Evolutionary conservation across 1,284 basidiomycete species (phyloP).

Genomic region (Cystobasidiaceae sp.): DNA sequence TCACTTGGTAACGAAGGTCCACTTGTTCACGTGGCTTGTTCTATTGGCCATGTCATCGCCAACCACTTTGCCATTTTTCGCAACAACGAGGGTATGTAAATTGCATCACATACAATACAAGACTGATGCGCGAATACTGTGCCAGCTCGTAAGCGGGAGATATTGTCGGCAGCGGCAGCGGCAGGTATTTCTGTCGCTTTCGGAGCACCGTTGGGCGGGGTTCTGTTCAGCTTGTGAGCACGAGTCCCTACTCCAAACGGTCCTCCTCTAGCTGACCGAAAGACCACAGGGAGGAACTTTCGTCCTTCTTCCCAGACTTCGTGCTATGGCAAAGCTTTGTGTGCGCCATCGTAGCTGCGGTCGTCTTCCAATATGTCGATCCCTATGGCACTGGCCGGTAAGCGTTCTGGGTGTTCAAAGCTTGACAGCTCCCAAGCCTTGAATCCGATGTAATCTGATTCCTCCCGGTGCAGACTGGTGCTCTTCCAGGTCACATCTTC

Average conservation of each 20-base stretch:
- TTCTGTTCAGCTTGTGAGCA: conserved; percentile 58
- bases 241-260: background rate
- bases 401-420: conserved; percentile 20
- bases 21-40: conserved; percentile 92
- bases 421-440: background rate
- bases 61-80: conserved; percentile 75
- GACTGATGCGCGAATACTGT: background rate
- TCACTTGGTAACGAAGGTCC: conserved; percentile 73
- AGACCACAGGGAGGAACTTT: conserved; percentile 69
- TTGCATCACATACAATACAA: background rate
- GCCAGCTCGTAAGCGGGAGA: conserved; percentile 80
- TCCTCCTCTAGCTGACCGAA: background rate
- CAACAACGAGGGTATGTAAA: conserved; percentile 37
- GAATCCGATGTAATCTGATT: too few relatives aligned
- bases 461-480: conserved; percentile 58
- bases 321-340: conserved; percentile 63
- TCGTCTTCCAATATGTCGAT: conserved; percentile 60
- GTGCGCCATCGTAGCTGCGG: conserved; percentile 79
- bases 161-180: conserved; percentile 85
- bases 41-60: conserved; percentile 88
- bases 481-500: conserved; percentile 85
- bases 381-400: conserved; percentile 66
- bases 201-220: conserved; percentile 88
- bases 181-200: conserved; percentile 57
- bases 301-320: conserved; percentile 75